Base-by-base conservation (phyloP, 768 basidiomycete genomes). In the Termitomyces sp. region DNA sequence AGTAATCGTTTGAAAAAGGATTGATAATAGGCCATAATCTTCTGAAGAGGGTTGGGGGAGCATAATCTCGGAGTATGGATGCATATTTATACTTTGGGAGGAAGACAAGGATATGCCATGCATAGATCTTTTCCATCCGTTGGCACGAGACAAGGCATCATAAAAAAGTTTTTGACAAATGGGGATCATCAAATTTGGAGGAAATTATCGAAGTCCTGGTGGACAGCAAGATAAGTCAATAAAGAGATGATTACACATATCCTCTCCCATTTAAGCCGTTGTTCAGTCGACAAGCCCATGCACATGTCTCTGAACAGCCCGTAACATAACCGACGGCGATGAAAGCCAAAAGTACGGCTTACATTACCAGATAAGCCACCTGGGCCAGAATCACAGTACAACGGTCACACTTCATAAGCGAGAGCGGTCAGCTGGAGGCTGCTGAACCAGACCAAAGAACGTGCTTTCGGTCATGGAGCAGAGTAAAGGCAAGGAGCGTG, bases 1-100 rank as follows among this genome's bases (percentile, higher is more conserved):
- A 68, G 57, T 17, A 70, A 37, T 37, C 61, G 64, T 48, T 49
- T 62, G 60, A 70, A 68, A 43, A 62, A 55, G 12, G 56, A 51
- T 39, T 52, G 57, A 37, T 52, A 47, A 30, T 16, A 28, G 27
- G 54, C 59, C 61, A 63, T 66, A 34, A 39, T 54, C 40, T 39
- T n/a, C 39, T 23, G 34, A 17, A 52, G 16, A 35, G 47, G 34
- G 14, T 35, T 21, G 21, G 21, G 46, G 12, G 34, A 16, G 32
- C 12, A 8, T 21, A 48, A 49, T 23, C 49, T 40, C 17, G 1
- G n/a, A 37, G n/a, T 23, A 50, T 50, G 25, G 9, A n/a, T 39
- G 17, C 16, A 51, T 52, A 57, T 63, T 61, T 65, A 61, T 63
- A 65, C 62, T 34, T 54, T 25, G 12, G 54, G 30, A 9, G 39